Evolutionary conservation across 179 eudicot species (phyloP), one percentile per base, ranked within the genome.

Genomic region (Camellia oleifera): DNA sequence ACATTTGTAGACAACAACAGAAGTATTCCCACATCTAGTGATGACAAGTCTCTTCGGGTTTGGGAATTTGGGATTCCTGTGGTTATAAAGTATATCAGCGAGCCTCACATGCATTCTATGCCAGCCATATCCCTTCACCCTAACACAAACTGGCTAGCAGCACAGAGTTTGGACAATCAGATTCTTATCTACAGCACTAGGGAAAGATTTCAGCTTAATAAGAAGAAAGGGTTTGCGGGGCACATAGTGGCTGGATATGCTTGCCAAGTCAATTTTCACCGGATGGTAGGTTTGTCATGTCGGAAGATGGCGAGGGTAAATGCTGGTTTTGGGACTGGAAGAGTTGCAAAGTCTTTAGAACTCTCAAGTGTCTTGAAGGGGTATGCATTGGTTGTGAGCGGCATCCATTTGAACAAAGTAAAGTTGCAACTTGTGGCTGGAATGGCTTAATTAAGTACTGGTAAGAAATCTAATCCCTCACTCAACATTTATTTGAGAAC

Each of bases 301-400:
- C 97, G 2, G 98, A 98, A 79, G 99, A 95, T 81, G 98, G 99
- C 44, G 99, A 93, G 80, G 99, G 99, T 8, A 91, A 82, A 75
- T 92, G 95, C 91, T 95, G 99, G 99, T 93, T 89, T 90, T 95
- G 99, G 99, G 93, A 95, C 77, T 95, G 98, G 99, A 95, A 95
- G 84, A 92, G 91, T 83, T 92, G 95, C 82, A 95, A 92, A 87
- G 98, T 93, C 9, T 93, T 92, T 74, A 91, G 91, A 84, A 90
- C 94, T 23, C 82, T 95, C 54, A 95, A 86, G 86, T 95, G 99
- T 76, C 99, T 93, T 54, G 95, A 95, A 18, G 94, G 97, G 57
- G 99, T 93, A 74, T 91, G 95, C 81, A 93, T 95, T 81, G 99
- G 99, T 26, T 79, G 84, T 69, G 94, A 90, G 80, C 92, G 99